Percentiles rank a stretch among this genome's conserved stretches.
Conservation (phyloP, 202 grass and related monocot genomes). For the Zizania palustris region DNA sequence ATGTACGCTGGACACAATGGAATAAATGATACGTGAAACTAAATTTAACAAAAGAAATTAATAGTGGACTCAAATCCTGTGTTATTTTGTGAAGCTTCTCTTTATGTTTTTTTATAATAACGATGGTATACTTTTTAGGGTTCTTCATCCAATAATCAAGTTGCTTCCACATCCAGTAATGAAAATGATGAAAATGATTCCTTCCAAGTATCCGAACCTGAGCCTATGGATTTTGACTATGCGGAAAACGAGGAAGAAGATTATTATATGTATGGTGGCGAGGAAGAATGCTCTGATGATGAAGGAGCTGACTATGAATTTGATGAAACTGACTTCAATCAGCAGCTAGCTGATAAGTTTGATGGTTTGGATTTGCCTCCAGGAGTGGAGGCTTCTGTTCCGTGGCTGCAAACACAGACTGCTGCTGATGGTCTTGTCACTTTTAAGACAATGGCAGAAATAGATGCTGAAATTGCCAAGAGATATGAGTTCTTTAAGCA, state of each 20-base stretch:
- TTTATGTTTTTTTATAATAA: slow-evolving; percentile 22
- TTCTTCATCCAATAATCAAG: slow-evolving; percentile 45
- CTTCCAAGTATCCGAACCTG: slow-evolving; percentile 24
- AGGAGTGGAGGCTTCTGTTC: slow-evolving; percentile 73
- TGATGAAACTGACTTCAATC: slow-evolving; percentile 52
- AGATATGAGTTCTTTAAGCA: slow-evolving; percentile 88
- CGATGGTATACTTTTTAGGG: slow-evolving; percentile 45
- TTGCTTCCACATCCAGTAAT: slow-evolving; percentile 41
- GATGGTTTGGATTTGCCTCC: slow-evolving; percentile 78
- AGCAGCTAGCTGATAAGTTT: slow-evolving; percentile 69
- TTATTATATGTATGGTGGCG: slow-evolving; percentile 58
- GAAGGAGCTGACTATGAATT: slow-evolving; percentile 51
- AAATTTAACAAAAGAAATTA: not conserved
- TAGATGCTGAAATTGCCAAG: slow-evolving; percentile 66
- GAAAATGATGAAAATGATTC: slow-evolving; percentile 53
- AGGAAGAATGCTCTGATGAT: slow-evolving; percentile 47
- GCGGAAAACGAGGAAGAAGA: slow-evolving; percentile 58
- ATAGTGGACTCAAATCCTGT: not conserved
- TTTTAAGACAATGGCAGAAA: slow-evolving; percentile 63
- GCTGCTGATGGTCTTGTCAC: slow-evolving; percentile 24
- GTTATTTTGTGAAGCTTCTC: slow-evolving; percentile 2
- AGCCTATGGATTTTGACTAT: slow-evolving; percentile 34
- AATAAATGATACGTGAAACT: not conserved
- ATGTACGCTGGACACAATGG: slow-evolving; percentile 8
- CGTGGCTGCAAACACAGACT: slow-evolving; percentile 60